Percentiles rank a stretch among this genome's conserved stretches.
Conservation (phyloP, 768 basidiomycete species). For the Tulasnella calospora region DNA sequence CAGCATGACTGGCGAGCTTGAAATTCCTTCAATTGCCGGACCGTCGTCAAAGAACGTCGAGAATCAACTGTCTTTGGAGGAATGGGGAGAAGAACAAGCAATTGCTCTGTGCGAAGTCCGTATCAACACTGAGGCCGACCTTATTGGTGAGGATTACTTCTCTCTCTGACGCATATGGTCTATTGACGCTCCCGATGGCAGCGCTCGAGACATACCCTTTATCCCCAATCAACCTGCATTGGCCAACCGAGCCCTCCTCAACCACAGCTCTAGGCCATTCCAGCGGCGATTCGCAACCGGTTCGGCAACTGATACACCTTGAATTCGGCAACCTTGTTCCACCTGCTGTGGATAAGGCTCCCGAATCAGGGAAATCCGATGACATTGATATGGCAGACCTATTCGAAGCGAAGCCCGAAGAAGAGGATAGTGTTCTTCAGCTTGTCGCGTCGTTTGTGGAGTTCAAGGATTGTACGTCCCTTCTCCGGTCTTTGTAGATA, state of each 20-base stretch:
- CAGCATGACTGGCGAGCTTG: neutral
- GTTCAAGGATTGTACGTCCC: neutral
- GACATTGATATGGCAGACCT: neutral
- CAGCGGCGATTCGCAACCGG: neutral
- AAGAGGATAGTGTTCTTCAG: neutral
- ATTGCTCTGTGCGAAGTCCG: slow-evolving; percentile 8
- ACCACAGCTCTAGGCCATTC: neutral
- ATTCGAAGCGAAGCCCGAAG: neutral
- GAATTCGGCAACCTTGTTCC: neutral
- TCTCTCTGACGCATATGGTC: neutral
- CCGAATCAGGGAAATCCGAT: neutral
- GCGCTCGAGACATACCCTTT: neutral
- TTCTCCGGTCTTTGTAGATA: neutral
- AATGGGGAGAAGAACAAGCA: slow-evolving; percentile 3
- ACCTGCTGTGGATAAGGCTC: neutral
- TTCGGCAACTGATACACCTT: neutral
- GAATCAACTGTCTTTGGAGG: neutral
- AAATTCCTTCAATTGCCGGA: neutral
- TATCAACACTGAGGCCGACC: neutral
- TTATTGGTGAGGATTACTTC: neutral
- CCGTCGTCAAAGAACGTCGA: neutral
- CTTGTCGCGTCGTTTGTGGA: neutral
- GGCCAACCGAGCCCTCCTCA: neutral
- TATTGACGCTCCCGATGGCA: neutral
- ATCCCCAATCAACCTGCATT: neutral